These are phyloP conservation scores for Colletotrichum tanaceti DNA, from an alignment of 2,329 filamentous ascomycete genomes.

Conservation along the genomic window DNA sequence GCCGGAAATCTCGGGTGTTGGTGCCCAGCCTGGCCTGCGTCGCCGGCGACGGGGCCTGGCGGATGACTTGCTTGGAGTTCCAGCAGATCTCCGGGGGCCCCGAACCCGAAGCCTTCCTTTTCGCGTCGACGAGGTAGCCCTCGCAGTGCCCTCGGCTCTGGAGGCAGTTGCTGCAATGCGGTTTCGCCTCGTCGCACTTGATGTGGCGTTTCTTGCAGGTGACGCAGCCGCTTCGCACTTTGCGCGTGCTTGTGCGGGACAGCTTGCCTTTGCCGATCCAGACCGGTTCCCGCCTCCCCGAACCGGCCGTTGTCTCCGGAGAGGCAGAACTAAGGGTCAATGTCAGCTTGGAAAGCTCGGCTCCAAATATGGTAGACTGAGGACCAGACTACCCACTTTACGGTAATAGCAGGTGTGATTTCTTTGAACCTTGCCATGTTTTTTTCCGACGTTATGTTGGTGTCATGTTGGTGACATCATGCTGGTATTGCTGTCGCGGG, in stretches of 20 bases:
- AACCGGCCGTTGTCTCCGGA: neutral
- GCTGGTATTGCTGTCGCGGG: too few relatives aligned
- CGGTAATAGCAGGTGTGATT: neutral
- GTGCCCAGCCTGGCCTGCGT: slow-evolving; percentile 39
- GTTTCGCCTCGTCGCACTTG: slow-evolving; percentile 42
- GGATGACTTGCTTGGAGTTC: slow-evolving; percentile 42
- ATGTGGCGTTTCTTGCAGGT: slow-evolving; percentile 42
- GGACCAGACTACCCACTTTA: neutral
- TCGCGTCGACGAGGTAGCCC: slow-evolving; percentile 36
- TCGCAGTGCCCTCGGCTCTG: slow-evolving; percentile 37
- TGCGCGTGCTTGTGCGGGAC: slow-evolving; percentile 38
- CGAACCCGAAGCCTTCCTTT: slow-evolving; percentile 33
- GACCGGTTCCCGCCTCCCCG: neutral
- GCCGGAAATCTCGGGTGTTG: slow-evolving; percentile 40
- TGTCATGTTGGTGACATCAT: neutral
- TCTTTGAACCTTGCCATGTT: neutral
- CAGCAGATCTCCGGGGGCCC: slow-evolving; percentile 43
- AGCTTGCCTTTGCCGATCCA: slow-evolving; percentile 28
- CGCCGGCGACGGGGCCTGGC: slow-evolving; percentile 15
- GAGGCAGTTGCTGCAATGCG: slow-evolving; percentile 41
- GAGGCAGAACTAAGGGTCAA: neutral
- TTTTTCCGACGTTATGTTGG: neutral
- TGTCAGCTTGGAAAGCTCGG: neutral
- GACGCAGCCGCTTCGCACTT: slow-evolving; percentile 41
- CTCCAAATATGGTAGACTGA: neutral